Percentiles rank a stretch among this genome's conserved stretches.
phyloP scores from a whole-genome alignment of 2,329 filamentous ascomycete genomes.

The Botrytis porri region DNA sequence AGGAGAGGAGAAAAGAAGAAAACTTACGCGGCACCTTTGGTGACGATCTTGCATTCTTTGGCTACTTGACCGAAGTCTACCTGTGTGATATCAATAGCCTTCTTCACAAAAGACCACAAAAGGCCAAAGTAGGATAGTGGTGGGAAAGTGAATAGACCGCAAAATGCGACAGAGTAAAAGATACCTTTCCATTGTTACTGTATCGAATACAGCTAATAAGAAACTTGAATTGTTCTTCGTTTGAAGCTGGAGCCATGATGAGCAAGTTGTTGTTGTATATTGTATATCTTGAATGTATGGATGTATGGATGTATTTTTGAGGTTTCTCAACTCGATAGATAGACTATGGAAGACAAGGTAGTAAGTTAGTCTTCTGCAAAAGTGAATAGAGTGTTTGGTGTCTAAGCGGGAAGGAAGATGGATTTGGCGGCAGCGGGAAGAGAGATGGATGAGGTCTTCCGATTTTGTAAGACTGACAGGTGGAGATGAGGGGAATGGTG shows the following conservation, averaged over 20 bases:
- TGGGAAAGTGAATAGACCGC: background rate
- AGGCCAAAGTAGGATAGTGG: too few relatives aligned
- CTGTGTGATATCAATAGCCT: constrained; percentile 40
- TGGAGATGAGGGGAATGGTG: constrained; percentile 19
- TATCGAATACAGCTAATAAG: constrained; percentile 63
- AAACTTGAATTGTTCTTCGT: constrained; percentile 61
- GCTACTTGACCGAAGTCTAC: constrained; percentile 65
- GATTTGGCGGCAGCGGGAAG: background rate
- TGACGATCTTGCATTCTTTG: constrained; percentile 58
- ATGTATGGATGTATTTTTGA: background rate
- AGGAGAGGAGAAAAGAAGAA: background rate
- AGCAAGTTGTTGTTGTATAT: background rate
- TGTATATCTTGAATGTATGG: background rate
- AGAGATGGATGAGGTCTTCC: constrained; percentile 11
- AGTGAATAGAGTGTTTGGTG: background rate
- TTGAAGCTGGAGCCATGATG: constrained; percentile 50
- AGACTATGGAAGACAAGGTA: background rate
- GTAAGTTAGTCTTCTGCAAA: background rate
- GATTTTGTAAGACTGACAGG: constrained; percentile 21
- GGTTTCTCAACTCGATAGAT: background rate
- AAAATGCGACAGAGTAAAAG: constrained; percentile 19
- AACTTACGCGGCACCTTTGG: constrained; percentile 68
- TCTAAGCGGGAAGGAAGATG: background rate
- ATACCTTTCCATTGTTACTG: constrained; percentile 58
- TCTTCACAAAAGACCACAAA: background rate